phyloP scores from a whole-genome alignment of 805 yeast genomes.

The Lachancea quebecensis region DNA sequence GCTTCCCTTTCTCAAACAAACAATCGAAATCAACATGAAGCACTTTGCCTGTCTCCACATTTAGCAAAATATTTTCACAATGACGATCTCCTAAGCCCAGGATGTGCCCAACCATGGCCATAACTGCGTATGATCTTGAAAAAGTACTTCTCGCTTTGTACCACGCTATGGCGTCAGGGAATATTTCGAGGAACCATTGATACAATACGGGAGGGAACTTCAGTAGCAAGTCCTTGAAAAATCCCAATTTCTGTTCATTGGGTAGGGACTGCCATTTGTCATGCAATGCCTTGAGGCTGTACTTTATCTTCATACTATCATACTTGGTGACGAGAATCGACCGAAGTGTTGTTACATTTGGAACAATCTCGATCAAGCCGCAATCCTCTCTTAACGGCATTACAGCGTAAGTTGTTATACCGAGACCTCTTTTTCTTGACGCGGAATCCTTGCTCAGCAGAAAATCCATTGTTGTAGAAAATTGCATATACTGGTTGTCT shows the following conservation, averaged over 20 bases:
- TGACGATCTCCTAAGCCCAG: slow-evolving; percentile 96
- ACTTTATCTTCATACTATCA: slow-evolving; percentile 34
- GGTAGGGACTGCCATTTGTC: slow-evolving; percentile 25
- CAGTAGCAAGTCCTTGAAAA: slow-evolving; percentile 23
- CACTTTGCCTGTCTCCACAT: slow-evolving; percentile 67
- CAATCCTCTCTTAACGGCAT: slow-evolving; percentile 77
- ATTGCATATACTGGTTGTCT: slow-evolving; percentile 87
- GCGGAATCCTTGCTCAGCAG: slow-evolving; percentile 59
- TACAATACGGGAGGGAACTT: slow-evolving; percentile 64
- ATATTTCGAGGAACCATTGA: slow-evolving; percentile 82
- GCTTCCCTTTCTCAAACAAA: slow-evolving; percentile 75
- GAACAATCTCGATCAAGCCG: slow-evolving; percentile 90
- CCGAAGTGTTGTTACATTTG: slow-evolving; percentile 64
- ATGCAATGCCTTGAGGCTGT: slow-evolving; percentile 19
- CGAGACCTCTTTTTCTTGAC: slow-evolving; percentile 63
- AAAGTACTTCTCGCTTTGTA: slow-evolving; percentile 67
- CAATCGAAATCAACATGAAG: slow-evolving; percentile 97
- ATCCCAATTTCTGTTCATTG: slow-evolving; percentile 19
- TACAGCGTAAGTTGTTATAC: slow-evolving; percentile 78
- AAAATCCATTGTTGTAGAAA: slow-evolving; percentile 79
- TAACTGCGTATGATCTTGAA: slow-evolving; percentile 80
- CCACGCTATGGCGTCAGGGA: slow-evolving; percentile 89
- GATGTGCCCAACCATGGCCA: slow-evolving; percentile 95
- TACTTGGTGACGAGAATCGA: slow-evolving; percentile 46
- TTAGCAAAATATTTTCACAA: slow-evolving; percentile 79